Evolutionary conservation across 257 asterid species (phyloP).

Genomic region (Schizonepeta tenuifolia): DNA sequence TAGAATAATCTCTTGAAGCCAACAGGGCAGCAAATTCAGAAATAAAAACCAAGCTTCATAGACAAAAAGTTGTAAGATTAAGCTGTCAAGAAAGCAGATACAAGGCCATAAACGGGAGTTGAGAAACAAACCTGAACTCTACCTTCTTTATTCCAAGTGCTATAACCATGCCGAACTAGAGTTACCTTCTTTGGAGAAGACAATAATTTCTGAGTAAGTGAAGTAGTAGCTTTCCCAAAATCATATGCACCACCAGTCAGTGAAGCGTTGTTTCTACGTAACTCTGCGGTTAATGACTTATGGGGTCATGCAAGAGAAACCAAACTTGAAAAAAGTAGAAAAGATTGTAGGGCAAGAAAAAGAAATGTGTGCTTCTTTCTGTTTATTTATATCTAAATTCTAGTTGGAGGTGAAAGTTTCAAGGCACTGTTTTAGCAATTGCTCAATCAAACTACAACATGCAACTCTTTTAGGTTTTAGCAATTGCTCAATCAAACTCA

Average conservation of each 20-base stretch:
- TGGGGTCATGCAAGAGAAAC: conserved; percentile 3
- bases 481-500: not conserved
- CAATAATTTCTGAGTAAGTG: conserved; percentile 54
- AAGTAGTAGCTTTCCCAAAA: conserved; percentile 63
- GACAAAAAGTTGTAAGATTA: not conserved
- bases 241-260: conserved; percentile 77
- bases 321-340: not conserved
- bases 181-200: conserved; percentile 79
- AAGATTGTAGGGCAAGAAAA: not conserved
- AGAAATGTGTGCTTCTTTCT: not conserved
- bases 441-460: not conserved
- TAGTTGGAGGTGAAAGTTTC: not conserved
- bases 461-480: not conserved
- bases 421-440: not conserved
- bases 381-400: not conserved
- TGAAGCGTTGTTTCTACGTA: conserved; percentile 40
- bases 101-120: not conserved
- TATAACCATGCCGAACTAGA: conserved; percentile 70
- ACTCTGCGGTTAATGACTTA: conserved; percentile 38
- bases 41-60: not conserved
- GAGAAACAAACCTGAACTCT: conserved; percentile 68
- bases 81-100: not conserved
- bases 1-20: not conserved
- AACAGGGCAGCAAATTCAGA: conserved; percentile 1
- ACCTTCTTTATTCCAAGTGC: conserved; percentile 84